phyloP scores from a whole-genome alignment of 192 early-diverging fungal genomes.

The Obelidium mucronatum region DNA sequence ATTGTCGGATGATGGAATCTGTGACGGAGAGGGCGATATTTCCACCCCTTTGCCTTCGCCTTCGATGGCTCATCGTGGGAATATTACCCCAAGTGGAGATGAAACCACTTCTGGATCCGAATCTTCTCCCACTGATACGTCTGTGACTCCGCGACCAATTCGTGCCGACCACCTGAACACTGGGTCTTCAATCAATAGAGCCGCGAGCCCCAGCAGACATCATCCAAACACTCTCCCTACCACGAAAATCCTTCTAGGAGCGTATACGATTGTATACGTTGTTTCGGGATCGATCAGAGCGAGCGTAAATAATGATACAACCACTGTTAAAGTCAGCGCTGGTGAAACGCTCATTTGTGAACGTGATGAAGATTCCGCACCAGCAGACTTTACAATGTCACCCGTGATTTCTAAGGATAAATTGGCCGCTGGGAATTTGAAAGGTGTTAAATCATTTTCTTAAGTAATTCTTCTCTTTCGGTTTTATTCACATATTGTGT shows the following conservation, averaged over 20 bases:
- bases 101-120: too few species aligned
- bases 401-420: constrained; percentile 38
- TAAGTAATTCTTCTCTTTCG: background rate
- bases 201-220: constrained; percentile 23
- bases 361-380: constrained; percentile 61
- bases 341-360: constrained; percentile 66
- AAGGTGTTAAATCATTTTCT: too few species aligned
- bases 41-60: constrained; percentile 30
- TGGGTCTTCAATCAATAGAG: background rate
- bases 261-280: constrained; percentile 65
- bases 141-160: background rate
- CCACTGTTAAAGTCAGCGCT: constrained; percentile 27
- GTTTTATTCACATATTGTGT: background rate
- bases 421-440: background rate
- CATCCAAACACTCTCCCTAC: constrained; percentile 37
- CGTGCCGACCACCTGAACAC: background rate
- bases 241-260: constrained; percentile 60
- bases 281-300: constrained; percentile 58
- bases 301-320: constrained; percentile 38
- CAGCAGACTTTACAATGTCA: constrained; percentile 59
- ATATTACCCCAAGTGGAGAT: too few species aligned
- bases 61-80: background rate
- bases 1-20: constrained; percentile 43
- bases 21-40: constrained; percentile 44
- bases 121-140: background rate